phyloP scores from a whole-genome alignment of 805 yeast genomes.

The Barnettozyma pratensis region DNA sequence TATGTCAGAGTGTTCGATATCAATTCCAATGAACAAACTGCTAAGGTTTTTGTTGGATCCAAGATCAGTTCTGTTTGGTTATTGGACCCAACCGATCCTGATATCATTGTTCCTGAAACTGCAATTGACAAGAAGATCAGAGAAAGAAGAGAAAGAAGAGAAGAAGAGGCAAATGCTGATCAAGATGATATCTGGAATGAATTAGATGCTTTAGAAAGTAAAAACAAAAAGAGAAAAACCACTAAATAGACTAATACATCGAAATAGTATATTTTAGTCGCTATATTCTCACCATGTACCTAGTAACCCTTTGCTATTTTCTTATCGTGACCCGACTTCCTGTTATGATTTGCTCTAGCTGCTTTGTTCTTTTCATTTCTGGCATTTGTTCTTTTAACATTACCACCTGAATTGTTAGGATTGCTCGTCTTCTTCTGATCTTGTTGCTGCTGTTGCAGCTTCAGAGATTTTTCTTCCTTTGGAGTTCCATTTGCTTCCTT shows the following conservation, averaged over 20 bases:
- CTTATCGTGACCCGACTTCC: slow-evolving; percentile 57
- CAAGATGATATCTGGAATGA: slow-evolving; percentile 36
- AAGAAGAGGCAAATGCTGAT: slow-evolving; percentile 20
- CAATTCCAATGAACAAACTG: slow-evolving; percentile 48
- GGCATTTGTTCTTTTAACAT: slow-evolving; percentile 32
- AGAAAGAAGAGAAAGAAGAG: slow-evolving; percentile 35
- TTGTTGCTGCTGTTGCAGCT: neutral
- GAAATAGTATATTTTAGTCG: neutral
- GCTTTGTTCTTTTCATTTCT: slow-evolving; percentile 54
- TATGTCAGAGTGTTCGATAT: slow-evolving; percentile 75
- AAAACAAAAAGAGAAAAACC: slow-evolving; percentile 18
- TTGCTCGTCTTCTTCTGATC: neutral
- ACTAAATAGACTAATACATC: slow-evolving; percentile 1
- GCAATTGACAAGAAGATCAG: slow-evolving; percentile 23
- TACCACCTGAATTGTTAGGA: neutral
- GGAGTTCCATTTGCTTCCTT: slow-evolving; percentile 1
- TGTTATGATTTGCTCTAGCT: slow-evolving; percentile 55
- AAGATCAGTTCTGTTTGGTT: slow-evolving; percentile 53
- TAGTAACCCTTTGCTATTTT: slow-evolving; percentile 33
- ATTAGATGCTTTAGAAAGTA: slow-evolving; percentile 19
- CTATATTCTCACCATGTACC: no score
- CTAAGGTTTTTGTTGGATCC: slow-evolving; percentile 72
- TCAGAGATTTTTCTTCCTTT: neutral
- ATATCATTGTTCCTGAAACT: slow-evolving; percentile 24
- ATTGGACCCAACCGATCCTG: slow-evolving; percentile 41